These are phyloP conservation scores for Prototheca wickerhamii DNA, from an alignment of 163 green algal genomes.

Conservation along the genomic window DNA sequence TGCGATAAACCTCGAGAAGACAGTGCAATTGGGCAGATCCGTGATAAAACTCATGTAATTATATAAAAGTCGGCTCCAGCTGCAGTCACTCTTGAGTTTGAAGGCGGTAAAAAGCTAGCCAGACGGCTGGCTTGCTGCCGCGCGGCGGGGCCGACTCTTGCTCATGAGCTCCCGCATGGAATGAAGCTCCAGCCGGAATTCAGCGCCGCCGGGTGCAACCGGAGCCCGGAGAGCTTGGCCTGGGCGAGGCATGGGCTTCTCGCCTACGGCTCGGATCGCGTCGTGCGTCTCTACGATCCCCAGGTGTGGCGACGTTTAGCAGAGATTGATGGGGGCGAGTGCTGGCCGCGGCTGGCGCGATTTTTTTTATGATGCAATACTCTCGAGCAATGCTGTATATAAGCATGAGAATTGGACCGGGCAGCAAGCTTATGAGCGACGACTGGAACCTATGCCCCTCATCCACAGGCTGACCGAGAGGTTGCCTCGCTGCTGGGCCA, in stretches of 20 bases:
- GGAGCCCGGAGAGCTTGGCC: slow-evolving; percentile 46
- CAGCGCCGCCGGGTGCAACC: slow-evolving; percentile 64
- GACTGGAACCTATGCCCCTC: neutral
- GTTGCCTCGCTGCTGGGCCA: slow-evolving; percentile 53
- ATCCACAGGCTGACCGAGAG: slow-evolving; percentile 39
- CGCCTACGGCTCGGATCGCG: slow-evolving; percentile 61
- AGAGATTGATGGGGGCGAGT: neutral
- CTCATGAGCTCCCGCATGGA: neutral
- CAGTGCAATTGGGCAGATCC: too few relatives aligned
- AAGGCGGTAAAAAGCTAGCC: too few relatives aligned
- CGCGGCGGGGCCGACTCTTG: too few relatives aligned
- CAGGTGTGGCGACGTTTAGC: slow-evolving; percentile 28
- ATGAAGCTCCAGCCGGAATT: slow-evolving; percentile 29
- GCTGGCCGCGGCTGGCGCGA: too few relatives aligned
- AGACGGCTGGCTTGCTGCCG: too few relatives aligned
- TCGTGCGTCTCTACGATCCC: slow-evolving; percentile 61
- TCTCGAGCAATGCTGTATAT: neutral
- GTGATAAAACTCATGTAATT: too few relatives aligned
- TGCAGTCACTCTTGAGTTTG: too few relatives aligned
- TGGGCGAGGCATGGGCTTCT: slow-evolving; percentile 62
- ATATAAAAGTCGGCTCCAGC: too few relatives aligned
- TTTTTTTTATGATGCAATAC: too few relatives aligned
- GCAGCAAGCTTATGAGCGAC: too few relatives aligned
- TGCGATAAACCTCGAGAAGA: too few relatives aligned
- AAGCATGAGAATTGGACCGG: too few relatives aligned